Conservation (phyloP, 2,329 filamentous ascomycete species). For the Trichophyton benhamiae region DNA sequence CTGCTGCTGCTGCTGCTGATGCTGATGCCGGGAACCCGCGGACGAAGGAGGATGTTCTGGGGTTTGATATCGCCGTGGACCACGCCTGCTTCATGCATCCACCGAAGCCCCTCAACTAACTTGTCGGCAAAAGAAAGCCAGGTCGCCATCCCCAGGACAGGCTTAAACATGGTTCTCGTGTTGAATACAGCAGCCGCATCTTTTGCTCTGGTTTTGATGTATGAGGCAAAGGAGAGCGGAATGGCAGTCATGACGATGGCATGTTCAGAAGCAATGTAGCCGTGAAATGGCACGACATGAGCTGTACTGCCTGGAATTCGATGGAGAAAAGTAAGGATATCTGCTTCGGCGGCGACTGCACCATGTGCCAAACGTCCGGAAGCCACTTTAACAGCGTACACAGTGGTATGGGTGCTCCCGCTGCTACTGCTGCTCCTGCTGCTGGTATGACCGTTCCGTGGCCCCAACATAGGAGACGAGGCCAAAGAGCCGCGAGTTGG, state of each 20-base stretch:
- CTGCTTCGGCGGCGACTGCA: constrained; percentile 33
- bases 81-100: constrained; percentile 33
- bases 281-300: constrained; percentile 35
- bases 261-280: constrained; percentile 27
- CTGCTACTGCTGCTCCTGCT: not conserved
- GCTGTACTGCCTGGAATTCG: constrained; percentile 21
- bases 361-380: constrained; percentile 28
- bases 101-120: constrained; percentile 31
- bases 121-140: constrained; percentile 32
- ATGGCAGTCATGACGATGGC: constrained; percentile 36
- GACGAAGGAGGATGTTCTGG: constrained; percentile 32
- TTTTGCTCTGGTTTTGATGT: constrained; percentile 28
- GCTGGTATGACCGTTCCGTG: not conserved
- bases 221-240: constrained; percentile 31
- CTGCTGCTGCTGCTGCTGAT: not conserved
- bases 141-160: constrained; percentile 28
- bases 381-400: constrained; percentile 37
- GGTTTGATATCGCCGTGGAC: constrained; percentile 40
- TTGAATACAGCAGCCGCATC: constrained; percentile 22
- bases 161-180: constrained; percentile 35
- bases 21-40: constrained; percentile 9
- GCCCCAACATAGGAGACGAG: constrained; percentile 8
- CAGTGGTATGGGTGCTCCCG: not conserved
- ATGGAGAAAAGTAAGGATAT: constrained; percentile 30
- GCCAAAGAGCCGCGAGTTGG: constrained; percentile 20